Conservation (phyloP, 768 basidiomycete genomes). For the Leccinum uliginosum region DNA sequence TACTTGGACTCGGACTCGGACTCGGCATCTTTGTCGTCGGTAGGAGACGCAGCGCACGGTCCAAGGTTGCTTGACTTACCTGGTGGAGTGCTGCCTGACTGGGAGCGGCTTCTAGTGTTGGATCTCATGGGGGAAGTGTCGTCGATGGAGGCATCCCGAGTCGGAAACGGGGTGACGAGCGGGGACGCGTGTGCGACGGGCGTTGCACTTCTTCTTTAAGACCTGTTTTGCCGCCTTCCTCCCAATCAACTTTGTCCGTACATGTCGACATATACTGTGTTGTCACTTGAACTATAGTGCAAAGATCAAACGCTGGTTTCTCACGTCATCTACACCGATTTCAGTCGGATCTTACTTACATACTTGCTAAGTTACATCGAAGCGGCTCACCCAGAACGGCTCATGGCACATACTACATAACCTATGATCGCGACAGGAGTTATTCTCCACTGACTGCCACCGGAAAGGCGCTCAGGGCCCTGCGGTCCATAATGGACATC, state of each 20-base stretch:
- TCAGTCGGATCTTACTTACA: too few relatives aligned
- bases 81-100: constrained; percentile 44
- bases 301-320: too few relatives aligned
- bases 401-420: too few relatives aligned
- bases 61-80: constrained; percentile 57
- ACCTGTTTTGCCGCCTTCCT: background rate
- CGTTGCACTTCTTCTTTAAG: constrained; percentile 11
- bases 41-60: constrained; percentile 11
- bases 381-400: too few relatives aligned
- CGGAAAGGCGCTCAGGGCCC: too few relatives aligned
- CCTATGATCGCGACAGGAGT: too few relatives aligned
- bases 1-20: too few relatives aligned
- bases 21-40: background rate
- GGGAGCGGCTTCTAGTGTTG: constrained; percentile 58
- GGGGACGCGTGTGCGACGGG: constrained; percentile 30
- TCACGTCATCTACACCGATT: too few relatives aligned
- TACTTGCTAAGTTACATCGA: too few relatives aligned
- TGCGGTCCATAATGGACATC: too few relatives aligned
- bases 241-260: constrained; percentile 1
- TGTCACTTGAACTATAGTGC: background rate
- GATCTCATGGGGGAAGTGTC: constrained; percentile 57
- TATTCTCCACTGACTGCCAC: too few relatives aligned
- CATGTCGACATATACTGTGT: background rate
- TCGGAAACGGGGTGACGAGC: constrained; percentile 30
- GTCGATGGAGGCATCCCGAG: constrained; percentile 29